Conservation (phyloP, 116 monocot genomes). For the Papilionanthe hybrid region DNA sequence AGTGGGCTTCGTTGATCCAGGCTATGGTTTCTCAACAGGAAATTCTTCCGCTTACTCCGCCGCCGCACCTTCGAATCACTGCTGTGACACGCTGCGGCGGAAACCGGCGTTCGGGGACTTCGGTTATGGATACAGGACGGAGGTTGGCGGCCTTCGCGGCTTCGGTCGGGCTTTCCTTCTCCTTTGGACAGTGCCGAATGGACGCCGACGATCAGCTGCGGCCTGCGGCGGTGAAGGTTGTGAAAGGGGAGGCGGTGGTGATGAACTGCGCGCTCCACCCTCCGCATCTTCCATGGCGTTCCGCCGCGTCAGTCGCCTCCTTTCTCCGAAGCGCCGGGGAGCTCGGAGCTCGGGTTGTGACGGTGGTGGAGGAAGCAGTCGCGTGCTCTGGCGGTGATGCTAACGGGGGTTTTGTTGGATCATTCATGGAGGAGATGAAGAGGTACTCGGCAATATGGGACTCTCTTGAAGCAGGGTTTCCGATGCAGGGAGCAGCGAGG, state of each 20-base stretch:
- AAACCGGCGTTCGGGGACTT: neutral
- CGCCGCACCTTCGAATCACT: conserved; percentile 36
- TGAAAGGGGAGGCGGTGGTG: conserved; percentile 36
- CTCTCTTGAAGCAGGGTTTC: conserved; percentile 46
- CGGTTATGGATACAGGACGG: conserved; percentile 34
- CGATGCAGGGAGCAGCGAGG: conserved; percentile 28
- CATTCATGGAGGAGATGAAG: conserved; percentile 43
- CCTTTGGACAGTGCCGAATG: conserved; percentile 27
- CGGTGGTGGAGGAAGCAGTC: conserved; percentile 44
- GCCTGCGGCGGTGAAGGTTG: neutral
- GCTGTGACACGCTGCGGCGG: conserved; percentile 17
- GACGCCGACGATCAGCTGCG: conserved; percentile 14
- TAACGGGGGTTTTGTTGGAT: conserved; percentile 20
- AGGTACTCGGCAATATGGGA: conserved; percentile 49
- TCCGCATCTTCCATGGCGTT: conserved; percentile 22
- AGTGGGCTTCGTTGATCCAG: conserved; percentile 49
- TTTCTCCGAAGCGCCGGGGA: conserved; percentile 25
- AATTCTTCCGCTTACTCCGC: conserved; percentile 15
- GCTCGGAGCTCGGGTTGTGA: conserved; percentile 25
- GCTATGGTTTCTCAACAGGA: conserved; percentile 24
- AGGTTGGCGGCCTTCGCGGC: conserved; percentile 36
- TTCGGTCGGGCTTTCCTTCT: conserved; percentile 37
- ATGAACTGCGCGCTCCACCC: conserved; percentile 36
- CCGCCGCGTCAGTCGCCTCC: conserved; percentile 18
- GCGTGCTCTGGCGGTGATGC: neutral